A percentile compares a stretch with the other conserved stretches of the same genome.
Evolutionary conservation across 139 green algal genomes (phyloP).

Genomic region (Edaphochlamys debaryana): DNA sequence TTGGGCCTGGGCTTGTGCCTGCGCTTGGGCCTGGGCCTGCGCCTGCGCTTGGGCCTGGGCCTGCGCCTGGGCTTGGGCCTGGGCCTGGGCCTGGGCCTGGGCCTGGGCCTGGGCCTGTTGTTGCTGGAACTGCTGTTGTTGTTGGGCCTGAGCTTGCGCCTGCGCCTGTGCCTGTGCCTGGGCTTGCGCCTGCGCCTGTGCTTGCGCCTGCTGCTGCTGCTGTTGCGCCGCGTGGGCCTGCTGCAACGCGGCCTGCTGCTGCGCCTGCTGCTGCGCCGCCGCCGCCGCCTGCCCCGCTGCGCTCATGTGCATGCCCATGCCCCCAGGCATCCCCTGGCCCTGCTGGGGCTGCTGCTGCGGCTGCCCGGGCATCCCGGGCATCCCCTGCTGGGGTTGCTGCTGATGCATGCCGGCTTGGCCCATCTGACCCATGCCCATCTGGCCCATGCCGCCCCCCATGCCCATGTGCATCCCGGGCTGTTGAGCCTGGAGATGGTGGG

Average conservation of each 20-base stretch:
- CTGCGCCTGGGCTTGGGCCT: neutral
- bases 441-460: neutral
- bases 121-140: neutral
- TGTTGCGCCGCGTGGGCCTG: conserved; percentile 18
- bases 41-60: neutral
- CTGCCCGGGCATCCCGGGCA: neutral
- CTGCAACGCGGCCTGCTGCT: neutral
- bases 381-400: neutral
- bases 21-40: neutral
- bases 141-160: neutral
- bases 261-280: neutral
- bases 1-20: neutral
- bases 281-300: too few species aligned
- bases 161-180: neutral
- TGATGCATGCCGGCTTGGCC: neutral
- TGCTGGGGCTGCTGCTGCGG: neutral
- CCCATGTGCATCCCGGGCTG: neutral
- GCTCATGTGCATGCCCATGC: neutral
- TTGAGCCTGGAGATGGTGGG: neutral
- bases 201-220: conserved; percentile 40
- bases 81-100: neutral
- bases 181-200: neutral
- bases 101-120: neutral
- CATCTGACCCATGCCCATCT: neutral
- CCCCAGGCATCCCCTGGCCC: neutral